Percentiles rank a stretch among this genome's conserved stretches.
These are phyloP conservation scores for Syzygium aromaticum DNA, from an alignment of 345 rosid genomes.

Conservation along the genomic window DNA sequence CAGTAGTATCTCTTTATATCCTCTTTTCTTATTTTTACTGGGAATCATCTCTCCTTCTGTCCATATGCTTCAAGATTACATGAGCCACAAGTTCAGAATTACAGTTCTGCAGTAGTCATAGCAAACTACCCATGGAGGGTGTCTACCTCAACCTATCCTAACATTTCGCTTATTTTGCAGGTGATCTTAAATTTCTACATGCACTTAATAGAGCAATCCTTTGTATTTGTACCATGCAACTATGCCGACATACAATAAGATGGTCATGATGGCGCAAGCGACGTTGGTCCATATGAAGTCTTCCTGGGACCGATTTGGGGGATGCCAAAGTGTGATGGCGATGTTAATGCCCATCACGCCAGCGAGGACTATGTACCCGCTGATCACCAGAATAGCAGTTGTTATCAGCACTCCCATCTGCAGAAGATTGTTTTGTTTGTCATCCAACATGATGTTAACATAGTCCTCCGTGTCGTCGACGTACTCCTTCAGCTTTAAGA, in stretches of 20 bases:
- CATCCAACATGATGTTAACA: constrained; percentile 22
- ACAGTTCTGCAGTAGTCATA: too few relatives aligned
- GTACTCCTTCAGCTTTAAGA: constrained; percentile 28
- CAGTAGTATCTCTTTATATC: background rate
- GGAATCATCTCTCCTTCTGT: too few relatives aligned
- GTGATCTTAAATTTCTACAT: background rate
- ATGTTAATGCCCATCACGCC: constrained; percentile 76
- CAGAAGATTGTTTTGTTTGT: background rate
- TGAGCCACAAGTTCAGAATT: too few relatives aligned
- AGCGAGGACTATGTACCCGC: constrained; percentile 48
- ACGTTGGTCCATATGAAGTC: background rate
- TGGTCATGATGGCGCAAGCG: background rate
- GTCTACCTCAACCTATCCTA: too few relatives aligned
- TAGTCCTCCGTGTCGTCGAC: constrained; percentile 34
- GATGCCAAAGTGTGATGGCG: background rate
- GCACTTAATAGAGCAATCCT: background rate
- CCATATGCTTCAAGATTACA: too few relatives aligned
- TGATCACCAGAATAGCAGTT: constrained; percentile 67
- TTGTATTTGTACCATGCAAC: background rate
- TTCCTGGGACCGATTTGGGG: background rate
- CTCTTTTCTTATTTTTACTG: too few relatives aligned
- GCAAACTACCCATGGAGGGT: too few relatives aligned
- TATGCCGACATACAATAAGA: background rate
- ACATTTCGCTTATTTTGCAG: background rate
- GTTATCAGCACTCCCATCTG: constrained; percentile 33